Evolutionary conservation across 2,329 filamentous ascomycete species (phyloP).

Genomic region (Neonectria hederae): DNA sequence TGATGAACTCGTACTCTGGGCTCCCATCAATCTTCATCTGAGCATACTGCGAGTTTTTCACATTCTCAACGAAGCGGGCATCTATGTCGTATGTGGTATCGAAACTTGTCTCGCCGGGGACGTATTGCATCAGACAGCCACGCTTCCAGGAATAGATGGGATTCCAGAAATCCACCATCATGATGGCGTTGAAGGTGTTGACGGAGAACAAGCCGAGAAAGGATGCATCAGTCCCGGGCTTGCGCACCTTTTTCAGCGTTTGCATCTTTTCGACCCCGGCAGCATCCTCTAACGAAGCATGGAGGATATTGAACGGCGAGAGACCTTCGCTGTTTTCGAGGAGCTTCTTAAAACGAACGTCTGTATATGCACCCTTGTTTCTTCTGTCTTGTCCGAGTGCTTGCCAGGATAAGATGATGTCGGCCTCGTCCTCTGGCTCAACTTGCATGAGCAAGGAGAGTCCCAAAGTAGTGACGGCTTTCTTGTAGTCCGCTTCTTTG

Average conservation of each 20-base stretch:
- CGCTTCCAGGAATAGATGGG: constrained; percentile 17
- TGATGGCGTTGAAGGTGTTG: neutral
- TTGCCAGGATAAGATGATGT: no score
- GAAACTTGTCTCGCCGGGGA: neutral
- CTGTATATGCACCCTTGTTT: no score
- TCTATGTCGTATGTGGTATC: neutral
- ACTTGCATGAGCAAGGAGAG: neutral
- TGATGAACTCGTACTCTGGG: constrained; percentile 1
- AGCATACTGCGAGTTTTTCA: neutral
- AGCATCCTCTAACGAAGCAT: constrained; percentile 14
- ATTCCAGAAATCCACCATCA: constrained; percentile 21
- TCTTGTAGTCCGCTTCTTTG: neutral
- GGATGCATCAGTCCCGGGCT: neutral
- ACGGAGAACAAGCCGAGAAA: neutral
- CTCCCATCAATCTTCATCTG: neutral
- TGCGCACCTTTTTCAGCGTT: neutral
- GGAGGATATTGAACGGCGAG: constrained; percentile 4
- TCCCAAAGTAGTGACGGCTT: neutral
- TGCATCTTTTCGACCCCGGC: constrained; percentile 11
- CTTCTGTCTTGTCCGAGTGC: no score
- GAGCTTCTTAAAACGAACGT: neutral
- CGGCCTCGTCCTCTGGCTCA: no score
- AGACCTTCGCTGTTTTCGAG: neutral
- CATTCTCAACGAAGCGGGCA: neutral
- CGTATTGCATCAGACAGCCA: constrained; percentile 10